Conservation (phyloP, 108 stramenopile species). For the Ochromonas danica region DNA sequence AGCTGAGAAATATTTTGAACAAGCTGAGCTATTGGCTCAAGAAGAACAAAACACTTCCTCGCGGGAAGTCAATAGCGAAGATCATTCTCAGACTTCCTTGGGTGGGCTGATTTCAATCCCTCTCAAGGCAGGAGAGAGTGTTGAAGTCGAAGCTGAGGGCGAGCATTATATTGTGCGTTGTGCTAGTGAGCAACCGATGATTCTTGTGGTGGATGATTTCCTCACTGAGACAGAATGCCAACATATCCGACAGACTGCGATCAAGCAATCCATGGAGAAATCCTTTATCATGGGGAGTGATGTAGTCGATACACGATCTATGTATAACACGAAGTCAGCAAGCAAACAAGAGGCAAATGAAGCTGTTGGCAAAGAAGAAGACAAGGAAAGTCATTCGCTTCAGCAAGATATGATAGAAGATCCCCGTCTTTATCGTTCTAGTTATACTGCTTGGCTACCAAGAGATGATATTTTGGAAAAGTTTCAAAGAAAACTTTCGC, state of each 20-base stretch:
- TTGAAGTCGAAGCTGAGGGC: not conserved
- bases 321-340: too few species aligned
- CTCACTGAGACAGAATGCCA: not conserved
- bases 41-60: not conserved
- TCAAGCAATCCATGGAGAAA: not conserved
- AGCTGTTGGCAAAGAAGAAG: not conserved
- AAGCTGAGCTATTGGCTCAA: slow-evolving; percentile 3
- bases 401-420: too few species aligned
- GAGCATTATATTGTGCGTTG: not conserved
- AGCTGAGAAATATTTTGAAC: slow-evolving; percentile 35
- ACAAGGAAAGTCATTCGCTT: too few species aligned
- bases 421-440: not conserved
- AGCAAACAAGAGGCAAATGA: not conserved
- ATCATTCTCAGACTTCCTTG: not conserved
- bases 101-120: not conserved
- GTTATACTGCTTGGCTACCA: slow-evolving; percentile 29
- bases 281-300: slow-evolving; percentile 15
- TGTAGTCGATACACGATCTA: not conserved
- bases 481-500: not conserved
- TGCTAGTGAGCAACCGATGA: not conserved
- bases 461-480: not conserved
- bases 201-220: not conserved
- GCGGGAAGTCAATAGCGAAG: not conserved
- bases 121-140: not conserved
- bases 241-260: not conserved